Evolutionary conservation across 208 protist species (phyloP).

Genomic region (Wallacemonas sp.): DNA sequence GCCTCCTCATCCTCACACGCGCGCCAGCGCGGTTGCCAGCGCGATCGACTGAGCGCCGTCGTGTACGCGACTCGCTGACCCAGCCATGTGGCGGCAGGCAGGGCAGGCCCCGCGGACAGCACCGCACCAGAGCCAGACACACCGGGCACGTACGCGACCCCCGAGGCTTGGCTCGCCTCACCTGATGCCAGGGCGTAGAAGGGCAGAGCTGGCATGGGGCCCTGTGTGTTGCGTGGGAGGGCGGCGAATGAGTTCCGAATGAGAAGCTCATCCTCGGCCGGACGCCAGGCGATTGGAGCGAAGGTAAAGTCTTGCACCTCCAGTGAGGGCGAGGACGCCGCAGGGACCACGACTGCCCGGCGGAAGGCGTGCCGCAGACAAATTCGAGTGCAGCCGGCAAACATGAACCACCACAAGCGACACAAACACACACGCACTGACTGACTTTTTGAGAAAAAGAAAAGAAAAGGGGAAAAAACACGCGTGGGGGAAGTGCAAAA

Average conservation of each 20-base stretch:
- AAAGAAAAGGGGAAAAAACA: neutral
- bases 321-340: neutral
- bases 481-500: slow-evolving; percentile 7
- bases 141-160: slow-evolving; percentile 71
- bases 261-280: slow-evolving; percentile 36
- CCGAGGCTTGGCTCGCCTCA: slow-evolving; percentile 49
- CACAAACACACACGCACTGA: neutral
- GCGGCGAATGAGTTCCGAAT: slow-evolving; percentile 62
- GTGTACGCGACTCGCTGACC: slow-evolving; percentile 79
- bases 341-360: neutral
- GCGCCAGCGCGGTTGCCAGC: neutral
- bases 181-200: slow-evolving; percentile 17
- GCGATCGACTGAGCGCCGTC: slow-evolving; percentile 50
- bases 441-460: neutral
- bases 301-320: slow-evolving; percentile 6
- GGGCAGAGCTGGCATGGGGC: too few relatives aligned
- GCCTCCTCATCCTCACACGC: neutral
- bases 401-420: neutral
- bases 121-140: slow-evolving; percentile 75
- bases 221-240: too few relatives aligned
- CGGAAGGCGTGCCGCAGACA: slow-evolving; percentile 14
- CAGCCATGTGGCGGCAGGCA: slow-evolving; percentile 21
- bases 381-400: neutral
- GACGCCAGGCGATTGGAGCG: slow-evolving; percentile 2
- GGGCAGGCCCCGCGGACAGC: slow-evolving; percentile 34